A percentile compares a stretch with the other conserved stretches of the same genome.
Evolutionary conservation across 2,329 filamentous ascomycete genomes (phyloP).

Genomic region (Metarhizium robertsii): DNA sequence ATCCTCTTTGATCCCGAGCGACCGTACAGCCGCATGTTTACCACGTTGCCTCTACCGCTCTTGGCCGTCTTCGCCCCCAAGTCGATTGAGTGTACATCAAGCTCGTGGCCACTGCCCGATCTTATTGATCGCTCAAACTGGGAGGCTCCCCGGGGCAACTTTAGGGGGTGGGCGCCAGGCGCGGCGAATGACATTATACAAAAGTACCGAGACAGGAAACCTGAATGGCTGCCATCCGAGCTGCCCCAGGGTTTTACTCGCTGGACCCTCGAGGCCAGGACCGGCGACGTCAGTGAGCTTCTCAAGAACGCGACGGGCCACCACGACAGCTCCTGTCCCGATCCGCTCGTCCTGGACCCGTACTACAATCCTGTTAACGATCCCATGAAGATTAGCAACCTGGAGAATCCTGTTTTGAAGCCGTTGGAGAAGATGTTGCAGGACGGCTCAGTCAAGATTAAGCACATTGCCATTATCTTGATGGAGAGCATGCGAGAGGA

Average conservation of each 20-base stretch:
- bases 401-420: constrained; percentile 21
- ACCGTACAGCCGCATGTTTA: constrained; percentile 22
- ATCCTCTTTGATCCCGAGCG: constrained; percentile 18
- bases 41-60: constrained; percentile 21
- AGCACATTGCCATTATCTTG: constrained; percentile 31
- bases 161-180: constrained; percentile 24
- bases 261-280: constrained; percentile 18
- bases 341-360: constrained; percentile 4
- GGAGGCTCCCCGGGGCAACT: constrained; percentile 17
- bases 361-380: constrained; percentile 26
- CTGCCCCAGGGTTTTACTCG: constrained; percentile 20
- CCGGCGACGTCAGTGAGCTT: neutral
- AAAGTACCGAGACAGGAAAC: constrained; percentile 15
- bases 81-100: constrained; percentile 17
- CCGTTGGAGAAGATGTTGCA: constrained; percentile 15
- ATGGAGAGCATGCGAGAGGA: constrained; percentile 36
- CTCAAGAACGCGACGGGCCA: neutral
- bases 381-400: constrained; percentile 30
- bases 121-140: constrained; percentile 16
- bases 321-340: neutral
- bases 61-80: constrained; percentile 18
- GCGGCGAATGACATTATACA: constrained; percentile 13
- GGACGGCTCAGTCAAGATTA: constrained; percentile 24
- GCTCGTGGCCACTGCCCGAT: constrained; percentile 20
- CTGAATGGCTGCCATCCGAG: constrained; percentile 19